phyloP scores from a whole-genome alignment of 371 early-diverging fungal species.

The Saksenaea vasiformis region DNA sequence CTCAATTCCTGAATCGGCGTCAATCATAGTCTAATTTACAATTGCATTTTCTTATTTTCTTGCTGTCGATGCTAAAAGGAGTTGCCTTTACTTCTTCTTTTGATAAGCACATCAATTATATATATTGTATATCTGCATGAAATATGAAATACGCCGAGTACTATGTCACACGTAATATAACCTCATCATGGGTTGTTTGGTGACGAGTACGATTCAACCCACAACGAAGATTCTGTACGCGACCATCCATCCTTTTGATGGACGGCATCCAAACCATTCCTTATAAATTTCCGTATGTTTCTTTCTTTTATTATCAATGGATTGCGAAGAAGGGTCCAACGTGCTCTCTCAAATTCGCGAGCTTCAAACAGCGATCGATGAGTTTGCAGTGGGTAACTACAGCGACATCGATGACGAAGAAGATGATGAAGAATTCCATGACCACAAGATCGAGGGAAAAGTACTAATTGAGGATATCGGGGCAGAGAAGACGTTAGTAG shows the following conservation, averaged over 20 bases:
- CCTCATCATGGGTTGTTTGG: no score
- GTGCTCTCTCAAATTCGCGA: conserved; percentile 34
- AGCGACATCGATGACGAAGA: conserved; percentile 4
- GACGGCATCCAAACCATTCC: background rate
- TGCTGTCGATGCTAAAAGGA: no score
- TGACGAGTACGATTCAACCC: no score
- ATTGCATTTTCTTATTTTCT: no score
- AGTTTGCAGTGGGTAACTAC: conserved; percentile 20
- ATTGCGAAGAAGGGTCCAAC: background rate
- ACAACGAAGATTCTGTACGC: background rate
- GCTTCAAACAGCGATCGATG: conserved; percentile 36
- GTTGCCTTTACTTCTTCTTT: no score
- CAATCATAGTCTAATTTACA: no score
- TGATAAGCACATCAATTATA: no score
- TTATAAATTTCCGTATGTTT: background rate
- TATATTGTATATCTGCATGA: no score
- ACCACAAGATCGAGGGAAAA: conserved; percentile 10
- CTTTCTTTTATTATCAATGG: background rate
- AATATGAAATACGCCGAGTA: no score
- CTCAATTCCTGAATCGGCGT: no score
- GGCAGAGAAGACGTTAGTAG: conserved; percentile 1
- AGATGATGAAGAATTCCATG: background rate
- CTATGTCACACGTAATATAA: no score
- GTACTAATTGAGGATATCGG: conserved; percentile 5
- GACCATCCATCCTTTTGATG: background rate